Base-by-base conservation (phyloP, 148 eudicot genomes). In the Simmondsia chinensis region DNA sequence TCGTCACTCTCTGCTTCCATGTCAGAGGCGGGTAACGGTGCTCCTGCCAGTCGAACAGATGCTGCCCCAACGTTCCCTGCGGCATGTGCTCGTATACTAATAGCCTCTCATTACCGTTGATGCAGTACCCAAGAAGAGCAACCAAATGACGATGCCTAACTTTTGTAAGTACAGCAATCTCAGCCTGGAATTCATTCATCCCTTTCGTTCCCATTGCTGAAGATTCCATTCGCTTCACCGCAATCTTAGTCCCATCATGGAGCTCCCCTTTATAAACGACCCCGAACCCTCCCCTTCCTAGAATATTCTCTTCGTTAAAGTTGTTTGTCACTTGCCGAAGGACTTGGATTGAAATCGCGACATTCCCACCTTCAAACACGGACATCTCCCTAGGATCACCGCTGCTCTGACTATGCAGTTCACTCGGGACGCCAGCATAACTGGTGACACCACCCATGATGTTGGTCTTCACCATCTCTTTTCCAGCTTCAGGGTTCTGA, bases 401-500 rank as follows among this genome's bases (percentile, higher is more conserved):
- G 34, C 45, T 55, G 33, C 48, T 57, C 20, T 61, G 65, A 24
- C 72, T 61, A 51, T 61, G 47, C 28, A 25, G 20, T 7, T 54
- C 55, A 30, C 55, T 45, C 3, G 39, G 33, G 13, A 50, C 61
- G 38, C 42, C 61, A 9, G 15, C 0, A n/a, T n/a, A n/a, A n/a
- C n/a, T n/a, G n/a, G n/a, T n/a, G n/a, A n/a, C n/a, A n/a, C n/a
- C n/a, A n/a, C n/a, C n/a, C n/a, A n/a, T n/a, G n/a, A n/a, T n/a
- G n/a, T n/a, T n/a, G n/a, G n/a, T n/a, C 18, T 37, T 59, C 9
- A 10, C 39, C 65, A 59, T 48, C 48, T 59, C 75, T n/a, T 33
- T 55, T 32, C 75, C 75, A 20, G 49, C 50, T 60, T 71, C 86
- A 6, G 77, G 63, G 9, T 67, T 65, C 36, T 37, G 51, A 16